Base-by-base conservation (phyloP, 345 rosid species). In the Eucalyptus cladocalyx region DNA sequence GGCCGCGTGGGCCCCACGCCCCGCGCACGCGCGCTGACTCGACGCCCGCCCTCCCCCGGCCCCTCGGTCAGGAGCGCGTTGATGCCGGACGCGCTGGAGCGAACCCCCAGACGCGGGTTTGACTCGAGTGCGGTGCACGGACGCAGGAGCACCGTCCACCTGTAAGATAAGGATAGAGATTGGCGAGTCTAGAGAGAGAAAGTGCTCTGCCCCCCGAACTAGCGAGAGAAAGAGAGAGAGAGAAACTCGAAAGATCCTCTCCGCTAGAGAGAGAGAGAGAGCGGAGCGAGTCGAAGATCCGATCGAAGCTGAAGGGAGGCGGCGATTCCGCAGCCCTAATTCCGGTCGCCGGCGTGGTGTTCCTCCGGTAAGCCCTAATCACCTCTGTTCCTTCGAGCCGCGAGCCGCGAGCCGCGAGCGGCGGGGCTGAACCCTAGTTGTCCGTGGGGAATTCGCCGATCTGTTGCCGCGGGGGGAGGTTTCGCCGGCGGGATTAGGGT, bases 401-500 rank as follows among this genome's bases (percentile, higher is more conserved):
- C 56, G 53, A 50, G 40, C 37, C 37, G 37, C 37, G 76, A 30
- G 76, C 60, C 6, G 62, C 32, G 69, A 12, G 69, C 69, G 9
- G 47, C 32, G 34, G 32, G 69, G 32, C 28, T 14, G 85, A 87
- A 87, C 69, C 43, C 88, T 87, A 53, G 88, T 88, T 26, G 87
- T 49, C 28, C 30, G 72, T 37, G 87, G 89, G 87, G 89, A 34
- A 45, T 43, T 40, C 30, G 8, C 72, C 49, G 86, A 80, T 81
- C 87, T 54, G 86, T 23, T 40, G 12, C 28, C n/a, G 86, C n/a
- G 45, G 80, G 86, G 88, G 88, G 58, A 90, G 89, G 45, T 53
- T 56, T 54, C 87, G 87, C 87, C 86, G 49, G 89, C 65, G 91
- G 89, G 91, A 93, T 94, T 94, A 92, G 94, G 95, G 94, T 87